Evolutionary conservation across 495 filamentous ascomycete genomes (phyloP).

Genomic region (Podospora australis): DNA sequence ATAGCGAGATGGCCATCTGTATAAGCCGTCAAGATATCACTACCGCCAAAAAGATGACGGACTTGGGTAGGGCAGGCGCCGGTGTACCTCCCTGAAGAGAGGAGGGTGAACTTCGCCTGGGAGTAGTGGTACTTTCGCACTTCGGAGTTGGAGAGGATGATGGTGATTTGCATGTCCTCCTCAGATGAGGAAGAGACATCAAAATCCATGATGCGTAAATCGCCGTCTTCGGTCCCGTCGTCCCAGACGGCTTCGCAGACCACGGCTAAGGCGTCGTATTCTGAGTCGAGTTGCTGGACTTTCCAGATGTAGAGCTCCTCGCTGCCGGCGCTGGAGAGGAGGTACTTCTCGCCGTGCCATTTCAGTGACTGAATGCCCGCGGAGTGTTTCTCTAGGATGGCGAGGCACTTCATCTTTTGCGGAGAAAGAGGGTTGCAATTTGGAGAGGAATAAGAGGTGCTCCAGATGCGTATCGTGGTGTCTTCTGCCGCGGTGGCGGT

Average conservation of each 20-base stretch:
- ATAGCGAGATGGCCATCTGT: constrained; percentile 42
- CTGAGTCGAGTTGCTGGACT: constrained; percentile 46
- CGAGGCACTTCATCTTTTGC: constrained; percentile 42
- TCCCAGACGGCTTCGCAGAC: constrained; percentile 57
- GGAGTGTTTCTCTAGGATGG: constrained; percentile 65
- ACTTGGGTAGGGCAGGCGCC: constrained; percentile 75
- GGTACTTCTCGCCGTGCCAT: constrained; percentile 62
- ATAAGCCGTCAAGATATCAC: constrained; percentile 48
- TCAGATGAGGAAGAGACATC: constrained; percentile 26
- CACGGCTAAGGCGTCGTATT: constrained; percentile 47
- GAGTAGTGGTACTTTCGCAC: constrained; percentile 61
- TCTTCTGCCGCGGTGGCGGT: constrained; percentile 88
- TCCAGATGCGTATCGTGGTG: constrained; percentile 70
- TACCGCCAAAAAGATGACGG: constrained; percentile 37
- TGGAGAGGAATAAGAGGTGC: constrained; percentile 7
- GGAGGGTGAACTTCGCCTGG: constrained; percentile 44
- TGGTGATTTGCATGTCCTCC: constrained; percentile 47
- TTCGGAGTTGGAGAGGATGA: constrained; percentile 75
- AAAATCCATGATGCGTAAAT: constrained; percentile 76
- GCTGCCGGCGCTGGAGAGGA: constrained; percentile 78
- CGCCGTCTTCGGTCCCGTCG: constrained; percentile 52
- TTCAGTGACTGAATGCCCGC: constrained; percentile 76
- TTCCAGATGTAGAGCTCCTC: constrained; percentile 90
- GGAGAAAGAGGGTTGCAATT: constrained; percentile 19
- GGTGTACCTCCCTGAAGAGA: constrained; percentile 58